Evolutionary conservation across 228 moss, liverwort and hornwort genomes (phyloP).

Genomic region (Sphagnum magellanicum): DNA sequence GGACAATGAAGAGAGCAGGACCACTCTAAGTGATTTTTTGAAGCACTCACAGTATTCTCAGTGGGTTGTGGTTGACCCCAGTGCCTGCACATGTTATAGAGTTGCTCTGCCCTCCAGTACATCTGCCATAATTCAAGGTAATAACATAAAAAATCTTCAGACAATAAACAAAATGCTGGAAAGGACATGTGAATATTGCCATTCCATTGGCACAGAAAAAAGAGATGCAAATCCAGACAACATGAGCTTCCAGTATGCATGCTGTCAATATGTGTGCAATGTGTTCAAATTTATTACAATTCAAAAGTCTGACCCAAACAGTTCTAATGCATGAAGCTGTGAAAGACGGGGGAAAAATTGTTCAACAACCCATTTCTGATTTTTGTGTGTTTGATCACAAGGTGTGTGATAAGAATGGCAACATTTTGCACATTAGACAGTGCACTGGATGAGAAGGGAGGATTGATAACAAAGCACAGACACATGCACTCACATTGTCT

Average conservation of each 20-base stretch:
- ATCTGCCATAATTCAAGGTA: conserved; percentile 28
- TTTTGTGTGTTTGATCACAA: too few species aligned
- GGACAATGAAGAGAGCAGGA: too few species aligned
- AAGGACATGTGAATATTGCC: too few species aligned
- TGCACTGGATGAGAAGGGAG: background rate
- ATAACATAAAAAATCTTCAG: too few species aligned
- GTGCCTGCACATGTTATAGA: conserved; percentile 46
- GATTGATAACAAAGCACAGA: too few species aligned
- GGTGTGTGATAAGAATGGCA: background rate
- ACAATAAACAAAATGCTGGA: too few species aligned
- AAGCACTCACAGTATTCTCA: conserved; percentile 33
- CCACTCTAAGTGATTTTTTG: background rate
- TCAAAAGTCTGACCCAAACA: background rate
- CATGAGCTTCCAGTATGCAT: too few species aligned
- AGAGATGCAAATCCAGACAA: too few species aligned
- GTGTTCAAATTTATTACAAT: background rate
- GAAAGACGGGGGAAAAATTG: background rate
- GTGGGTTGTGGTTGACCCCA: conserved; percentile 58
- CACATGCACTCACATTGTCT: conserved; percentile 45
- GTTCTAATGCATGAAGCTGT: background rate
- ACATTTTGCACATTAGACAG: background rate
- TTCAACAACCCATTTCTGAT: too few species aligned
- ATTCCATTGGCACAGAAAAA: too few species aligned
- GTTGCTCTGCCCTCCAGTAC: conserved; percentile 84
- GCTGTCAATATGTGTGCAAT: background rate